Evolutionary conservation across 306 rosid genomes (phyloP), one percentile per base, ranked within the genome.

Genomic region (Cicer judaicum): DNA sequence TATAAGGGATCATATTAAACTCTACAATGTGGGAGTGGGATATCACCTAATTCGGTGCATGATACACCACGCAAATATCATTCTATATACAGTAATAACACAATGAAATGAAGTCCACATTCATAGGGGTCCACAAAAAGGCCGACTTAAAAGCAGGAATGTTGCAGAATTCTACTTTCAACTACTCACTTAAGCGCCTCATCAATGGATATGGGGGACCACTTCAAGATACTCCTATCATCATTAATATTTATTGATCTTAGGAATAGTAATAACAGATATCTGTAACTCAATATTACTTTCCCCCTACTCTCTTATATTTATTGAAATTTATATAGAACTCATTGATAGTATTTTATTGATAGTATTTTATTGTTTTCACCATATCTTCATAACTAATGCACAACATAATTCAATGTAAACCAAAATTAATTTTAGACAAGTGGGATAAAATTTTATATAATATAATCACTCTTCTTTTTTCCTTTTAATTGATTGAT

Each of bases 141-240:
- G 39, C 3, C 40, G 29, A 65, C 19, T 16, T 5, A 3, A 42
- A 19, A 43, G 72, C 19, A 46, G 43, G 43, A 67, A 67, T 67
- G 52, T 49, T 18, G 40, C 43, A 49, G 21, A 46, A 46, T 64
- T 64, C 50, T 64, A 41, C 50, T 40, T 40, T 15, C 47, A 62
- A 63, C 4, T 40, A 59, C 42, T 29, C 41, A 59, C 64, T 59
- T 5, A 59, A 24, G 42, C 24, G 64, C 9, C 64, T 29, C 64
- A 59, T 59, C 41, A 59, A 59, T 12, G 16, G 2, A 29, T 24
- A 29, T 57, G 42, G 40, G n/a, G 64, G 8, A 42, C 41, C 29
- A 2, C n/a, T 29, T 29, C 42, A 59, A 59, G 15, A 59, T 8
- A 24, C 29, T 24, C 29, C 29, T 24, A 57, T 24, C 41, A 11